Evolutionary conservation across 2,329 filamentous ascomycete genomes (phyloP).

Genomic region (Fusarium miscanthi): DNA sequence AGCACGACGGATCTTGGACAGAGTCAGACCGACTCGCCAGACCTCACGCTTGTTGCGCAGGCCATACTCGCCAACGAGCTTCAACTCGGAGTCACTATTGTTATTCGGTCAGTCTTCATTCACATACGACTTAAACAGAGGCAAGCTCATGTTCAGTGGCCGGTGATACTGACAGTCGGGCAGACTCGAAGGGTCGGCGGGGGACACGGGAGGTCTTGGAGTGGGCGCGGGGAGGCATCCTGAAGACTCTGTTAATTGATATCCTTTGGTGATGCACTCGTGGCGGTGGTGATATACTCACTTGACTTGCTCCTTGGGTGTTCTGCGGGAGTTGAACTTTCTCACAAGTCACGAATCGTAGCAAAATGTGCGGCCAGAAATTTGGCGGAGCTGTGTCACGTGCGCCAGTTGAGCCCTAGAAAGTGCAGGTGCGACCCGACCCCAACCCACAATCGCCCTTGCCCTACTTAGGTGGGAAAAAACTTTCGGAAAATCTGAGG

Average conservation of each 20-base stretch:
- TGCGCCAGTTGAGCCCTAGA: slow-evolving; percentile 49
- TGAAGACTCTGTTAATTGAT: slow-evolving; percentile 47
- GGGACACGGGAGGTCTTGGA: slow-evolving; percentile 99
- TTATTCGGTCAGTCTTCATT: slow-evolving; percentile 73
- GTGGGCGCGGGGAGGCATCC: slow-evolving; percentile 72
- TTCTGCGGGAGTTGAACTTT: slow-evolving; percentile 51
- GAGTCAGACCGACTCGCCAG: slow-evolving; percentile 98
- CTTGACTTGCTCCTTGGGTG: slow-evolving; percentile 55
- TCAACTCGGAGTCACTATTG: slow-evolving; percentile 96
- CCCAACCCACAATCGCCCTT: slow-evolving; percentile 41
- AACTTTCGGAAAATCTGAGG: slow-evolving; percentile 52
- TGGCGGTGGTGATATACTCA: slow-evolving; percentile 44
- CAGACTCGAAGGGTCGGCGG: slow-evolving; percentile 98
- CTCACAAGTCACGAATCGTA: slow-evolving; percentile 35
- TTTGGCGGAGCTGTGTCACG: slow-evolving; percentile 47
- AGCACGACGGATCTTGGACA: slow-evolving; percentile 99
- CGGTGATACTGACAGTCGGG: slow-evolving; percentile 97
- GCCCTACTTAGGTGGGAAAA: slow-evolving; percentile 50
- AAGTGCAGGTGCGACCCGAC: slow-evolving; percentile 1
- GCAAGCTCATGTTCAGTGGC: slow-evolving; percentile 98
- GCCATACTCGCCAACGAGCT: slow-evolving; percentile 99
- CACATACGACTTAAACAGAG: slow-evolving; percentile 95
- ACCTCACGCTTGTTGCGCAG: slow-evolving; percentile 99
- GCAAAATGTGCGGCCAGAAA: slow-evolving; percentile 52
- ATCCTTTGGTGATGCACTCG: slow-evolving; percentile 21